Conservation (phyloP, 176 grass and related monocot species). For the Carex myosuroides region DNA sequence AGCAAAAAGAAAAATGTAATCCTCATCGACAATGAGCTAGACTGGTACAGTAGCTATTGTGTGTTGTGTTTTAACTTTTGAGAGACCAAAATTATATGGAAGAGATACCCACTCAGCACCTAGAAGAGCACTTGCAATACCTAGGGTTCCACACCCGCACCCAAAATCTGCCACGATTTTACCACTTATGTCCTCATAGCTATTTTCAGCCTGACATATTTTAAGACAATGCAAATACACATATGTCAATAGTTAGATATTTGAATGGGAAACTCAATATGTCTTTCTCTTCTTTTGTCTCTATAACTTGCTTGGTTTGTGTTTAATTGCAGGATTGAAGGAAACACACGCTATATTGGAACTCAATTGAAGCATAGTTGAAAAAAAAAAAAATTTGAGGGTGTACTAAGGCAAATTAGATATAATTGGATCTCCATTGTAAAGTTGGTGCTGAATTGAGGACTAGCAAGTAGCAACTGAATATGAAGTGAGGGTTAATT, state of each 20-base stretch:
- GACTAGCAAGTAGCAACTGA: neutral
- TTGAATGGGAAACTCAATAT: neutral
- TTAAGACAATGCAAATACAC: neutral
- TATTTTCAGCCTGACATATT: constrained; percentile 61
- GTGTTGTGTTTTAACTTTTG: neutral
- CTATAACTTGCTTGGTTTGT: neutral
- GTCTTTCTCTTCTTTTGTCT: neutral
- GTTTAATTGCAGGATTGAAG: neutral
- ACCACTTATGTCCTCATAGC: constrained; percentile 64
- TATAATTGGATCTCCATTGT: neutral
- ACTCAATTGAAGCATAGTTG: neutral
- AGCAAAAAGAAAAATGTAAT: neutral
- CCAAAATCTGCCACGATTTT: constrained; percentile 96
- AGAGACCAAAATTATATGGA: neutral
- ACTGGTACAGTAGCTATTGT: neutral
- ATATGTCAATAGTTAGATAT: neutral
- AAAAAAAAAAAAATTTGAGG: neutral
- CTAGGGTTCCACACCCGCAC: constrained; percentile 82
- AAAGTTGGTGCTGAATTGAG: neutral
- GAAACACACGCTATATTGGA: neutral
- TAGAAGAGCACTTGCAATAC: constrained; percentile 63
- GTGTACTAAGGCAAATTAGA: neutral
- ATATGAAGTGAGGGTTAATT: neutral
- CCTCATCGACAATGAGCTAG: neutral
- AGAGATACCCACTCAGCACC: constrained; percentile 67